Evolutionary conservation across 1,284 basidiomycete genomes (phyloP), one percentile per base, ranked within the genome.

Genomic region (Phenoliferia sp.): DNA sequence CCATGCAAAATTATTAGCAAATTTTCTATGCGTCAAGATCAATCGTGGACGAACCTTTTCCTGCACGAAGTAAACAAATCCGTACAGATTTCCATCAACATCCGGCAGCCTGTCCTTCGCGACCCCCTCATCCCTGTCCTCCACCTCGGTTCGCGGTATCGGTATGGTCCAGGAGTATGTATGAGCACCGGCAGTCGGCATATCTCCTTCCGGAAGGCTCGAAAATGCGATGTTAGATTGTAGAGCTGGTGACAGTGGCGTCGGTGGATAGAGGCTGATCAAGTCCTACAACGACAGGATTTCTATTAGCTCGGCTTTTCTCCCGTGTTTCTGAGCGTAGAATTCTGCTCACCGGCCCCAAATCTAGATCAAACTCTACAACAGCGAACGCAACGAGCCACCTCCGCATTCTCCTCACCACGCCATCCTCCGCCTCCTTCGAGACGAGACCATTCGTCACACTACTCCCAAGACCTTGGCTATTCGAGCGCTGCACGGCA

Each of bases 341-440:
- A 50, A 26, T 59, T 36, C 6, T 36, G 61, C 48, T 54, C 34
- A 67, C 64, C 81, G 74, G 76, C 0, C 72, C 69, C 12, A 61
- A 7, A 59, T 94, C 91, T 58, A 93, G 78, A 79, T 94, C 92
- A 76, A 95, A 94, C 74, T 94, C 87, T 83, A 92, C 91, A 64
- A 93, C 83, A 32, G 86, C 88, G 63, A 94, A 83, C 28, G 88
- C 85, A 71, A 90, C 79, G n/a, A 90, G 85, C 91, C 90, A 94
- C 67, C 88, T 80, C 34, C 83, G 82, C 79, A 94, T 83, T 58
- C 80, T 83, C 17, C 75, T 73, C 3, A 86, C 74, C 32, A 83
- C 83, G 12, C 82, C 82, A 0, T 80, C 74, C 29, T 85, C 82
- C 56, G 90, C 31, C 22, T 39, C 15, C 2, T 34, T 31, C 31